Evolutionary conservation across 23 red algal genomes (phyloP).

Genomic region (Gracilariopsis chorda): DNA sequence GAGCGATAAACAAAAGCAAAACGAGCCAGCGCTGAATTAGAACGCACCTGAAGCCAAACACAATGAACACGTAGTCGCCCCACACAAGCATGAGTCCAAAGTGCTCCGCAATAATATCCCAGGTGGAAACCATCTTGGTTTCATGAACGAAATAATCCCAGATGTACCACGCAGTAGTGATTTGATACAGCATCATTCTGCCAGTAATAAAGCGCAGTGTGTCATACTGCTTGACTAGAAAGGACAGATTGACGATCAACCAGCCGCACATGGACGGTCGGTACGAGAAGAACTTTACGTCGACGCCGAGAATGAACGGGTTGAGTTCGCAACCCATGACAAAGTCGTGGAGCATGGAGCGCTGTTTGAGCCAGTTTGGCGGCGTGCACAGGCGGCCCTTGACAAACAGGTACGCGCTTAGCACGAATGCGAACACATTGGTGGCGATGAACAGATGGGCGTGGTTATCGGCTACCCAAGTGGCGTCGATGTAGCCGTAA

Average conservation of each 20-base stretch:
- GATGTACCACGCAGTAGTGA: slow-evolving; percentile 81
- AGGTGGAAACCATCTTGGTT: slow-evolving; percentile 82
- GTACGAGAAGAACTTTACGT: slow-evolving; percentile 98
- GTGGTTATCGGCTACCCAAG: slow-evolving; percentile 68
- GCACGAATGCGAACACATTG: slow-evolving; percentile 54
- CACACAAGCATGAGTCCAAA: slow-evolving; percentile 99
- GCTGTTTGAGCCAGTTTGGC: slow-evolving; percentile 44
- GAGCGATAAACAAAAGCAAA: no score
- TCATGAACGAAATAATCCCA: slow-evolving; percentile 97
- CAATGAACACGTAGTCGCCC: slow-evolving; percentile 96
- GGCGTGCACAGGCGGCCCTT: slow-evolving; percentile 31
- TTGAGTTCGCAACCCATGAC: slow-evolving; percentile 95
- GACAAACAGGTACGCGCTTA: slow-evolving; percentile 81
- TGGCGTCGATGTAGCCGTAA: slow-evolving; percentile 18
- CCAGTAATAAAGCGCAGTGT: slow-evolving; percentile 42
- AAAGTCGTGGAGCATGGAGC: slow-evolving; percentile 70
- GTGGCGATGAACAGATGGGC: slow-evolving; percentile 45
- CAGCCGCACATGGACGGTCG: slow-evolving; percentile 94
- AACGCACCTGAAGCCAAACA: slow-evolving; percentile 83
- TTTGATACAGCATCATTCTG: slow-evolving; percentile 89
- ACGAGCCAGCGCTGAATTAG: no score
- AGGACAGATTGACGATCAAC: slow-evolving; percentile 90
- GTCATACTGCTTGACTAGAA: slow-evolving; percentile 66
- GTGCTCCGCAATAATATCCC: slow-evolving; percentile 99
- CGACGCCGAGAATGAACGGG: slow-evolving; percentile 74